Conservation (phyloP, 768 basidiomycete species). For the Boletus barrowsii region DNA sequence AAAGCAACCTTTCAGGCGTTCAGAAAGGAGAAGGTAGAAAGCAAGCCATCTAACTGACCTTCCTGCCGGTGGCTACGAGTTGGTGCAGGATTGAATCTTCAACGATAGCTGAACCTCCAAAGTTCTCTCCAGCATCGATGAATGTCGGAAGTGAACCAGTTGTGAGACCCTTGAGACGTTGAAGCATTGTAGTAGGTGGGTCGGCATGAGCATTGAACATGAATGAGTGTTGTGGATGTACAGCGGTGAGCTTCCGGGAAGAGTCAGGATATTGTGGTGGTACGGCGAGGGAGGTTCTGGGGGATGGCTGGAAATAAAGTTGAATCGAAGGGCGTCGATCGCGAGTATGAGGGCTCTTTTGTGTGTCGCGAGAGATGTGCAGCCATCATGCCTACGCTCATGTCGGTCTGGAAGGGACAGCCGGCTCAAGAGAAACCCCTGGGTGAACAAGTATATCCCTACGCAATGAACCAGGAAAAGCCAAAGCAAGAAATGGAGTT, state of each 20-base stretch:
- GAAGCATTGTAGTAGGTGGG: conserved; percentile 92
- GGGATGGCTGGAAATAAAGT: conserved; percentile 79
- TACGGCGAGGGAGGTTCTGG: conserved; percentile 53
- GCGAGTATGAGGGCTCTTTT: conserved; percentile 79
- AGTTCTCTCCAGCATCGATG: conserved; percentile 89
- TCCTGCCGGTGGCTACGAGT: conserved; percentile 54
- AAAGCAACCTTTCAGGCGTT: conserved; percentile 61
- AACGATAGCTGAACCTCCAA: conserved; percentile 78
- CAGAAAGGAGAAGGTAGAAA: background rate
- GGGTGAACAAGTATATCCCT: conserved; percentile 86
- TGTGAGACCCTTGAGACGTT: conserved; percentile 91
- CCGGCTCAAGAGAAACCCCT: conserved; percentile 88
- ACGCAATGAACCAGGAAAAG: conserved; percentile 65
- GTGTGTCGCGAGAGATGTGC: conserved; percentile 53
- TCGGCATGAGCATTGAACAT: conserved; percentile 89
- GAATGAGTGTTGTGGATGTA: conserved; percentile 69
- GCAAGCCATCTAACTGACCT: conserved; percentile 36
- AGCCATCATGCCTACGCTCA: conserved; percentile 56
- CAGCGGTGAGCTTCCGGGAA: conserved; percentile 65
- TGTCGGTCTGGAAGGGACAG: conserved; percentile 28
- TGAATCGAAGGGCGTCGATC: conserved; percentile 91
- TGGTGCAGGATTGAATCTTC: conserved; percentile 91
- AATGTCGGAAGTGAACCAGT: conserved; percentile 96
- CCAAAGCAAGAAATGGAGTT: conserved; percentile 45
- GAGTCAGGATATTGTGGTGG: conserved; percentile 79